A percentile compares a stretch with the other conserved stretches of the same genome.
Conservation (phyloP, 495 filamentous ascomycete genomes). For the Emericellopsis terricola region DNA sequence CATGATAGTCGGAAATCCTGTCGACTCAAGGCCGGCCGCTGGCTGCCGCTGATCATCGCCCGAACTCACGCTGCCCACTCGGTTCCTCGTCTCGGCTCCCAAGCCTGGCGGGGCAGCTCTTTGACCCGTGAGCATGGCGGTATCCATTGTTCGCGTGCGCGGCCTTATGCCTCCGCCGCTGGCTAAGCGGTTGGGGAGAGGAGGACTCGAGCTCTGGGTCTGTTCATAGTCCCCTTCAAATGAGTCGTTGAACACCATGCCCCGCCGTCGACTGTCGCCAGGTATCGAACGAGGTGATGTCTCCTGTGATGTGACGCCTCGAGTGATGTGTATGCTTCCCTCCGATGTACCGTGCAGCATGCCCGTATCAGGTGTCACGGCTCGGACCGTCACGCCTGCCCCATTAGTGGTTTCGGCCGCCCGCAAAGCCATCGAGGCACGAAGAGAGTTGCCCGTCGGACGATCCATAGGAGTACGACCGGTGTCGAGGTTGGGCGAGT, state of each 20-base stretch:
- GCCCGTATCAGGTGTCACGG: slow-evolving; percentile 39
- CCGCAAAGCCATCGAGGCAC: slow-evolving; percentile 1
- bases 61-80: slow-evolving; percentile 33
- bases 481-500: not conserved
- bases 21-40: slow-evolving; percentile 18
- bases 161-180: slow-evolving; percentile 15
- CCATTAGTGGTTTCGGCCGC: slow-evolving; percentile 4
- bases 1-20: slow-evolving; percentile 15
- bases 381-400: slow-evolving; percentile 25
- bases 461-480: not conserved
- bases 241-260: slow-evolving; percentile 32
- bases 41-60: slow-evolving; percentile 20
- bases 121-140: slow-evolving; percentile 23
- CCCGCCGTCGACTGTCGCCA: slow-evolving; percentile 23
- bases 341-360: too few species aligned
- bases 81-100: slow-evolving; percentile 19
- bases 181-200: slow-evolving; percentile 3
- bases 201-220: slow-evolving; percentile 9
- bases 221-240: slow-evolving; percentile 20
- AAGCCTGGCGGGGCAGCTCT: slow-evolving; percentile 4
- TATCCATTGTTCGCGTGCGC: slow-evolving; percentile 33
- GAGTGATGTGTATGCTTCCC: slow-evolving; percentile 13
- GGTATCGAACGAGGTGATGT: slow-evolving; percentile 26
- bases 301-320: slow-evolving; percentile 16
- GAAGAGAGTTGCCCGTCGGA: not conserved